Base-by-base conservation (phyloP, 2,329 filamentous ascomycete genomes). In the Aspergillus ibericus region DNA sequence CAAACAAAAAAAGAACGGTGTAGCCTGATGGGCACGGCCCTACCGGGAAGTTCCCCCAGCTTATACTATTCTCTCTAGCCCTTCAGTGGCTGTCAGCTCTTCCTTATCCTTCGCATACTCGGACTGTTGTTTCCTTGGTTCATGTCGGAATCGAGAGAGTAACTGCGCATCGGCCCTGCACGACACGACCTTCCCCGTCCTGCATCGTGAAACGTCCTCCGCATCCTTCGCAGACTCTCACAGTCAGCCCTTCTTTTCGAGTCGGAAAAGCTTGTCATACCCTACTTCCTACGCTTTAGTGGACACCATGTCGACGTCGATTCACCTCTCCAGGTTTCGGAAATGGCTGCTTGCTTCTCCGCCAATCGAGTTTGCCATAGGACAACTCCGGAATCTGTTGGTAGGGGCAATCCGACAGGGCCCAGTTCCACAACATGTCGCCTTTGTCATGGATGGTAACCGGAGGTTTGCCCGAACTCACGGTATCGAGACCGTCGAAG, bases 381-480 rank as follows among this genome's bases (percentile, higher is more conserved):
- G 85, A 59, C 86, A 88, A 68, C 78, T 96, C 18, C 87, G 92
- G 63, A 91, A 96, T 73, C 80, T 96, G 52, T 83, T 98, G 62
- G 95, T 99, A 67, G 91, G 92, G 55, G 90, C 93, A 51, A 79
- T 98, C 55, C 88, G 88, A 71, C 93, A 97, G 77, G 95, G 95
- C 0, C 92, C 92, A 1, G 89, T 99, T 56, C 95, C 95, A 9
- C 88, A 92, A 70, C 95, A 99, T 85, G 86, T 99, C 60, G 95
- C 95, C n/a, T 99, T 99, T 72, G 93, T 97, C 68, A 99, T 99
- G 95, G 95, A 99, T 74, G 95, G 95, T 56, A 99, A 99, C 78
- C 83, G 95, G 69, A 89, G 95, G 47, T 99, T 96, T 79, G 95
- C 95, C 13, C 85, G 91, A 61, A 90, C 84, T 63, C 92, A 95